phyloP scores from a whole-genome alignment of 1,284 basidiomycete genomes.

The Exobasidium rhododendri region DNA sequence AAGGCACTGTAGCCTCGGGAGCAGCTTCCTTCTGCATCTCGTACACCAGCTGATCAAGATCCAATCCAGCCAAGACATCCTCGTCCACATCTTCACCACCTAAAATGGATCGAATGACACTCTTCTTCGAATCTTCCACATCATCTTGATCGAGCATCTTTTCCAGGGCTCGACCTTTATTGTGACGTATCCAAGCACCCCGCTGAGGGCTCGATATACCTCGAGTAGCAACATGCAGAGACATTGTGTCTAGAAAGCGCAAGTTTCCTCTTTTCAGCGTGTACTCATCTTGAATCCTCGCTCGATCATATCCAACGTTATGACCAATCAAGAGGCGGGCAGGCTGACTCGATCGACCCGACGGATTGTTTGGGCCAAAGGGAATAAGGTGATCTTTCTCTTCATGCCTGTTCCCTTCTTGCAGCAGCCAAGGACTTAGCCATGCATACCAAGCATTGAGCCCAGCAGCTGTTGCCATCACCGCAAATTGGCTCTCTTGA shows the following conservation, averaged over 20 bases:
- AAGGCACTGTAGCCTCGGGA: neutral
- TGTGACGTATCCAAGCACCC: conserved; percentile 83
- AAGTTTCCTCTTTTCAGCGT: conserved; percentile 66
- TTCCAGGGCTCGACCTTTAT: conserved; percentile 60
- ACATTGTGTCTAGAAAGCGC: conserved; percentile 91
- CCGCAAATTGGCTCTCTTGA: conserved; percentile 71
- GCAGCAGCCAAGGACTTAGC: conserved; percentile 89
- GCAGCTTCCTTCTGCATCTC: neutral
- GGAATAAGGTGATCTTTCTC: conserved; percentile 73
- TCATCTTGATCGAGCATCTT: conserved; percentile 24
- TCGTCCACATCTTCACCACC: conserved; percentile 19
- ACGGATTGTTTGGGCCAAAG: conserved; percentile 57
- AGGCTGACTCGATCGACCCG: conserved; percentile 16
- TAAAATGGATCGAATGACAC: conserved; percentile 16
- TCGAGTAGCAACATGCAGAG: conserved; percentile 86
- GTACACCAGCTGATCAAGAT: conserved; percentile 26
- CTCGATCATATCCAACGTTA: conserved; percentile 91
- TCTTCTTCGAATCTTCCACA: conserved; percentile 52
- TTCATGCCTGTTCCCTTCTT: conserved; percentile 59
- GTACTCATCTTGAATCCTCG: conserved; percentile 81
- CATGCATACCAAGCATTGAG: conserved; percentile 87
- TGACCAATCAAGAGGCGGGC: conserved; percentile 81
- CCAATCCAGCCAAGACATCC: conserved; percentile 11
- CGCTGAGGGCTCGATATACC: conserved; percentile 94
- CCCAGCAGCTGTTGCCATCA: conserved; percentile 86